phyloP scores from a whole-genome alignment of 345 rosid species.

The Melaleuca quinquenervia region DNA sequence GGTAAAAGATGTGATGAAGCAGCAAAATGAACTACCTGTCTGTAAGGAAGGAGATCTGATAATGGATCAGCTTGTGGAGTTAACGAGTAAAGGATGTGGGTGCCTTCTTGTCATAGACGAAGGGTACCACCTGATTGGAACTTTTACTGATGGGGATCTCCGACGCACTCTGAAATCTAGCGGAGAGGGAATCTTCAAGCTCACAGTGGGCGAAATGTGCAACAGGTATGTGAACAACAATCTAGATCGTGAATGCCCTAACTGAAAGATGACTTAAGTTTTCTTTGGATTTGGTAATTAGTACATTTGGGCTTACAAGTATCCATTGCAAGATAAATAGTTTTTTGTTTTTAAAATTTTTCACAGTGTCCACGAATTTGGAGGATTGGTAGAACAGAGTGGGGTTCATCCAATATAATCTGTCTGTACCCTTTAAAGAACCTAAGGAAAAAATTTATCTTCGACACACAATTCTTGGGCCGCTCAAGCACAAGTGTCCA shows the following conservation, averaged over 20 bases:
- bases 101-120: constrained; percentile 78
- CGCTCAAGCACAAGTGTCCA: background rate
- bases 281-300: background rate
- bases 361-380: background rate
- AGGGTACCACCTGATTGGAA: constrained; percentile 59
- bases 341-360: background rate
- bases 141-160: constrained; percentile 93
- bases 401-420: background rate
- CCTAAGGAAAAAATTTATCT: background rate
- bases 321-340: background rate
- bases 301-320: background rate
- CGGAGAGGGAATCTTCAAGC: constrained; percentile 85
- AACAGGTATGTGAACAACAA: constrained; percentile 44
- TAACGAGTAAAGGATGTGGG: constrained; percentile 90
- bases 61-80: constrained; percentile 90
- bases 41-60: constrained; percentile 86
- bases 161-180: constrained; percentile 87
- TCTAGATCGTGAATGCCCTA: background rate
- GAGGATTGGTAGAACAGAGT: background rate
- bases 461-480: background rate
- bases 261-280: background rate
- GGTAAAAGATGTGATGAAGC: constrained; percentile 95
- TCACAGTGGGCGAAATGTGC: constrained; percentile 92
- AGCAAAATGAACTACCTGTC: constrained; percentile 77
- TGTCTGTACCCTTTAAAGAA: background rate